Conservation (phyloP, 306 rosid species). For the peach (Prunus persica) region Prunus_persica_NCBIv2 NC_034009.1:1294001-1294500, state of each 20-base stretch:
- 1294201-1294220: constrained; percentile 3
- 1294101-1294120: constrained; percentile 34
- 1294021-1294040: constrained; percentile 24
- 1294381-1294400: too few relatives aligned
- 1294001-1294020: constrained; percentile 10
- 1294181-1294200: constrained; percentile 43
- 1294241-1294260: constrained; percentile 20
- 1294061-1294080: constrained; percentile 77
- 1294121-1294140: constrained; percentile 64
- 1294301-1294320: neutral
- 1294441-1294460: constrained; percentile 44
- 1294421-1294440: constrained; percentile 25
- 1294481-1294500: constrained; percentile 66
- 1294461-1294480: constrained; percentile 40
- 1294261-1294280: constrained; percentile 45
- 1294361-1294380: too few relatives aligned
- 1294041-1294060: constrained; percentile 64
- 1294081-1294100: constrained; percentile 29
- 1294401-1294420: too few relatives aligned
- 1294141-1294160: constrained; percentile 48
- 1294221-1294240: constrained; percentile 18
- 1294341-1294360: too few relatives aligned
- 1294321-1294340: too few relatives aligned
- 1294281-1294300: neutral
- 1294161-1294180: constrained; percentile 13